Conservation (phyloP, 176 grass and related monocot genomes). For the Eremochloa ophiuroides region DNA sequence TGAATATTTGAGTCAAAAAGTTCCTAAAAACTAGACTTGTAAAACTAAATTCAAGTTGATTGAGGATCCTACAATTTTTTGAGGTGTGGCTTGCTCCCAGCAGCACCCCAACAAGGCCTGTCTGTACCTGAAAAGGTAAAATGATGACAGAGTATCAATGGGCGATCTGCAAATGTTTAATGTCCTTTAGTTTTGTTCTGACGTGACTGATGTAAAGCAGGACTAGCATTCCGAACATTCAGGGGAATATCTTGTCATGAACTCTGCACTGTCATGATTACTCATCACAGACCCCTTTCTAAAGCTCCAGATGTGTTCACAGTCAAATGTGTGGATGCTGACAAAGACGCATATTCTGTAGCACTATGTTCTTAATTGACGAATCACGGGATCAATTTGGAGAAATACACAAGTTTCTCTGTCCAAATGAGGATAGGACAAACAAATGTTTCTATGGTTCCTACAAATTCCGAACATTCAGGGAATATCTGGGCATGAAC, state of each 20-base stretch:
- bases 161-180: slow-evolving; percentile 3
- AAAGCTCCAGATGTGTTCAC: no score
- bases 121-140: slow-evolving; percentile 4
- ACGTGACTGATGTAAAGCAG: slow-evolving; percentile 16
- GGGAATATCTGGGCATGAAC: slow-evolving; percentile 4
- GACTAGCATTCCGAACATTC: slow-evolving; percentile 13
- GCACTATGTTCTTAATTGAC: neutral
- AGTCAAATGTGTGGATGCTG: slow-evolving; percentile 7
- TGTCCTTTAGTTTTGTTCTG: neutral
- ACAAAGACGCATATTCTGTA: neutral
- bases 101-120: neutral
- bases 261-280: neutral
- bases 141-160: slow-evolving; percentile 8
- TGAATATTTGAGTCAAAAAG: neutral
- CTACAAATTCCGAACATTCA: no score
- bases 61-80: slow-evolving; percentile 16
- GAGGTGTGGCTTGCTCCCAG: neutral
- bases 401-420: neutral
- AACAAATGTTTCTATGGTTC: neutral
- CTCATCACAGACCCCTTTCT: no score
- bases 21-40: neutral
- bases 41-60: slow-evolving; percentile 17
- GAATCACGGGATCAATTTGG: neutral
- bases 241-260: slow-evolving; percentile 9
- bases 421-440: neutral